Conservation (phyloP, 1,284 basidiomycete genomes). For the Tausonia pullulans region DNA sequence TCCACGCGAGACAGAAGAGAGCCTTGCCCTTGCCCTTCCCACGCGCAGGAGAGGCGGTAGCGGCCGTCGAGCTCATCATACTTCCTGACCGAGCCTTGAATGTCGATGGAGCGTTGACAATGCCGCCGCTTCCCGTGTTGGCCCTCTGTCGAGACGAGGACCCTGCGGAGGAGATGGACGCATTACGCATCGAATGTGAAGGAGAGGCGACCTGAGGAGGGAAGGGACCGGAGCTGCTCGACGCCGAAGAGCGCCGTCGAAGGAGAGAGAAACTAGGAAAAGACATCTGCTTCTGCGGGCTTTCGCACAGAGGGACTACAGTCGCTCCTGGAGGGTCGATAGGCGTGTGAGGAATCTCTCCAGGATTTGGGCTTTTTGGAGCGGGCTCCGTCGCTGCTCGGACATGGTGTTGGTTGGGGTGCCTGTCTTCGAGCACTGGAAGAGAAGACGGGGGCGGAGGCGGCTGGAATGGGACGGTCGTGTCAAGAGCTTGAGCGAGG, state of each 20-base stretch:
- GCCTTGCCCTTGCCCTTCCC: conserved; percentile 6
- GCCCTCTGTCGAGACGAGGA: background rate
- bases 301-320: too few species aligned
- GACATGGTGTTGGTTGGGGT: background rate
- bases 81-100: background rate
- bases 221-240: too few species aligned
- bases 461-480: background rate
- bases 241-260: too few species aligned
- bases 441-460: background rate
- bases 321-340: background rate
- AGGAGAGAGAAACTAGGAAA: too few species aligned
- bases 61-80: background rate
- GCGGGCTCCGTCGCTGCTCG: background rate
- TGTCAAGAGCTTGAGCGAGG: conserved; percentile 10
- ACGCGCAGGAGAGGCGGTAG: background rate
- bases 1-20: conserved; percentile 11
- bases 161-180: background rate
- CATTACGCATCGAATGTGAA: background rate
- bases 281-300: too few species aligned
- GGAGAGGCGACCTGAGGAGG: background rate
- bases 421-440: background rate
- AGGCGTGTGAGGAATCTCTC: background rate
- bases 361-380: background rate
- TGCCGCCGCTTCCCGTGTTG: background rate
- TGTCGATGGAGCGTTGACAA: background rate